phyloP scores from a whole-genome alignment of 345 rosid genomes.

The Crucihimalaya himalaica region DNA sequence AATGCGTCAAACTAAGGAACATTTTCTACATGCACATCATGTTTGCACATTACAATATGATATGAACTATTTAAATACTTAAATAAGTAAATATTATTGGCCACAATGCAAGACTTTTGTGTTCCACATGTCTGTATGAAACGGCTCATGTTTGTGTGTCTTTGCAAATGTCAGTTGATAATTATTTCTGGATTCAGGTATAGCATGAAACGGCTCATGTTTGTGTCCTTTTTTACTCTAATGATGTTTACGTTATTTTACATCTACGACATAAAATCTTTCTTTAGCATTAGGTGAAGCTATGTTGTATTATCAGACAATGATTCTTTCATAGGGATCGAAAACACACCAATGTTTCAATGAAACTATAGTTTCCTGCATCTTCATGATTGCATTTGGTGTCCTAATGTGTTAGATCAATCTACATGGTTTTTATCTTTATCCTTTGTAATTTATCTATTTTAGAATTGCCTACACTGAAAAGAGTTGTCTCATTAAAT shows the following conservation, averaged over 20 bases:
- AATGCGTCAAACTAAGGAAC: too few relatives aligned
- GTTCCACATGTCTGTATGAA: too few relatives aligned
- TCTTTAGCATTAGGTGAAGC: background rate
- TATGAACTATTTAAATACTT: too few relatives aligned
- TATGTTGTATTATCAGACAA: background rate
- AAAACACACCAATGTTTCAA: background rate
- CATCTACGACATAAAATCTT: background rate
- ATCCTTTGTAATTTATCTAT: background rate
- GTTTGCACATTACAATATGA: too few relatives aligned
- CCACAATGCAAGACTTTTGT: too few relatives aligned
- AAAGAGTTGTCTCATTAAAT: conserved; percentile 1
- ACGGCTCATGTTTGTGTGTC: too few relatives aligned
- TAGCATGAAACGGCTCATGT: too few relatives aligned
- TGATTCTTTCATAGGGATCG: background rate
- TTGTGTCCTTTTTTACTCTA: too few relatives aligned
- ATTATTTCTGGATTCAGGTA: too few relatives aligned
- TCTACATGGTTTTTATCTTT: conserved; percentile 6
- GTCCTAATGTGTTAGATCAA: conserved; percentile 7
- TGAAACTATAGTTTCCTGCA: background rate
- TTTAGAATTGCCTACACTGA: background rate
- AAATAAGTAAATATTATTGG: too few relatives aligned
- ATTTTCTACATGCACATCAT: too few relatives aligned
- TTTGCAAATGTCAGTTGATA: too few relatives aligned
- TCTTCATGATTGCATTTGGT: background rate
- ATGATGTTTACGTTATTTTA: conserved; percentile 17